phyloP scores from a whole-genome alignment of 768 basidiomycete genomes.

The Boletus barrowsii region DNA sequence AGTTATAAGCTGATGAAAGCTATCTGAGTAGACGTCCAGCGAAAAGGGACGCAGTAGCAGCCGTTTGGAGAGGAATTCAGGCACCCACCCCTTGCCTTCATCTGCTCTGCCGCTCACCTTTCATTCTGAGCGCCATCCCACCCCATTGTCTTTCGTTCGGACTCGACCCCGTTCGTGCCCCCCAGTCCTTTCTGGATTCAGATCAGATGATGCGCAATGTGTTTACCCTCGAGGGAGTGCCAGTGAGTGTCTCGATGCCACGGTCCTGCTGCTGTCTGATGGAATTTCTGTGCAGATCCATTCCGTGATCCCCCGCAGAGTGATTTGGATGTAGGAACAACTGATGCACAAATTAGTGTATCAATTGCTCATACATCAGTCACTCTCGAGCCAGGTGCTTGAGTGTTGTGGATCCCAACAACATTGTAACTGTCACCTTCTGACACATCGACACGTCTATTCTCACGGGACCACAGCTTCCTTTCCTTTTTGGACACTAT shows the following conservation, averaged over 20 bases:
- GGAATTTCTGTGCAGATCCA: background rate
- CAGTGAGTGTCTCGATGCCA: background rate
- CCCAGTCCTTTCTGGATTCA: no score
- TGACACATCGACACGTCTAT: background rate
- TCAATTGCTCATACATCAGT: constrained; percentile 6
- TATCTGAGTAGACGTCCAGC: no score
- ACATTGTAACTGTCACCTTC: no score
- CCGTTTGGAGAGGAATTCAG: fast-evolving
- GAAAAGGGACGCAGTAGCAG: no score
- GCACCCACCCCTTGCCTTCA: no score
- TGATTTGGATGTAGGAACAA: constrained; percentile 15
- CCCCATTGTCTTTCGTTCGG: no score
- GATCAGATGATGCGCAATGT: background rate
- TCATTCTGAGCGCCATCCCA: background rate
- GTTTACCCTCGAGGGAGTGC: background rate
- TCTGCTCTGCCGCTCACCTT: no score
- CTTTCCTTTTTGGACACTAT: background rate
- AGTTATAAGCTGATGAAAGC: no score
- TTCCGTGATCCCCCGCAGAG: background rate
- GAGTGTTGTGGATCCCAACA: background rate
- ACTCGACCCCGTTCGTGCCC: no score
- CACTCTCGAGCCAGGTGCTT: constrained; percentile 1
- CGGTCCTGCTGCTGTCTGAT: background rate
- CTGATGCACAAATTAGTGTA: background rate
- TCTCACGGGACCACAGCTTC: background rate